These are phyloP conservation scores for Mycosphaerella sp. DNA, from an alignment of 2,329 filamentous ascomycete genomes.

Conservation along the genomic window DNA sequence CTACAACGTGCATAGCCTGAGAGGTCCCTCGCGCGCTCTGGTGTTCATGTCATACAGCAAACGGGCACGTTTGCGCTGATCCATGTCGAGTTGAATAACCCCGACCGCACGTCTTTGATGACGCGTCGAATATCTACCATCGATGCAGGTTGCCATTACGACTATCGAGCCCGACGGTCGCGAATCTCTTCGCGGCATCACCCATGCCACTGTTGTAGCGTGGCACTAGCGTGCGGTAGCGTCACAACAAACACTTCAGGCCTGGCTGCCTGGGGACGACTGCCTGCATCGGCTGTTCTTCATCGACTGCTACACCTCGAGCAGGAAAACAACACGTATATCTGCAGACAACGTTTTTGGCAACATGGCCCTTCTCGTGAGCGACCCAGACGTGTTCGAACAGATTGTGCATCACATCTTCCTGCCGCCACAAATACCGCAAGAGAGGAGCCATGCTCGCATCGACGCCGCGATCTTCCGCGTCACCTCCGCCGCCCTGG, in stretches of 20 bases:
- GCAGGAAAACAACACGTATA: neutral
- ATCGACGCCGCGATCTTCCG: slow-evolving; percentile 6
- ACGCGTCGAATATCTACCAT: neutral
- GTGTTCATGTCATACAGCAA: neutral
- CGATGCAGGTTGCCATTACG: neutral
- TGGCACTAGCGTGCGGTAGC: neutral
- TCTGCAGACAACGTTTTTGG: neutral
- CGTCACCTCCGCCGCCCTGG: neutral
- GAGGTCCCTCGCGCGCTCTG: too few relatives aligned
- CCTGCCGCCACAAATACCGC: slow-evolving; percentile 34
- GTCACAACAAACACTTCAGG: neutral
- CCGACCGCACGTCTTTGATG: neutral
- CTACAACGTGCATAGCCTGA: too few relatives aligned
- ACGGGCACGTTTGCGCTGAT: neutral
- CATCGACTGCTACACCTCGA: neutral
- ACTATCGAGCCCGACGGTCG: neutral
- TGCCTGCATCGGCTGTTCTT: neutral
- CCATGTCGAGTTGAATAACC: neutral
- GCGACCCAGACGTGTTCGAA: slow-evolving; percentile 8
- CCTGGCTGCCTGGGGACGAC: neutral
- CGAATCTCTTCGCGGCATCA: neutral
- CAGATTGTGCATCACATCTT: slow-evolving; percentile 39
- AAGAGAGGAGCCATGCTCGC: slow-evolving; percentile 3
- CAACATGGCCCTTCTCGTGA: slow-evolving; percentile 5
- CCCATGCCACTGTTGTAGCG: neutral